Evolutionary conservation across 176 grass and related monocot species (phyloP).

Genomic region (Carex kokanica): DNA sequence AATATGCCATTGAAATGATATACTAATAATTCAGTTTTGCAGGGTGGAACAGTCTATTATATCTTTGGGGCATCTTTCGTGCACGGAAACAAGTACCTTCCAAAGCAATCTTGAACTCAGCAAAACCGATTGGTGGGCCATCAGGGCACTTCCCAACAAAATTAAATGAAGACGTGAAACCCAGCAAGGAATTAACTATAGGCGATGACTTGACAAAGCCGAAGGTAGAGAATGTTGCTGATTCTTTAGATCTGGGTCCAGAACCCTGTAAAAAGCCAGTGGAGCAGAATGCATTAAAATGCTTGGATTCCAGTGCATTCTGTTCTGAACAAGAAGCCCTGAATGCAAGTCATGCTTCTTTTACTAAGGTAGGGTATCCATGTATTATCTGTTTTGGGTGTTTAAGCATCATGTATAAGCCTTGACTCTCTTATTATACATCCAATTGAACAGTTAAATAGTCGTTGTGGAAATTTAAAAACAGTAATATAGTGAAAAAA

Average conservation of each 20-base stretch:
- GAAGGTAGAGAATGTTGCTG: constrained; percentile 37
- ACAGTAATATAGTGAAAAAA: background rate
- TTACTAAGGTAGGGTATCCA: constrained; percentile 3
- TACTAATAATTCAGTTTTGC: constrained; percentile 31
- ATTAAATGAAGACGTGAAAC: constrained; percentile 61
- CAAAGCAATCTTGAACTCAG: constrained; percentile 17
- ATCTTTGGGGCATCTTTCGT: constrained; percentile 86
- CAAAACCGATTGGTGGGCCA: constrained; percentile 30
- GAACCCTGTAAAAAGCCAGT: background rate
- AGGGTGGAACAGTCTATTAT: constrained; percentile 94
- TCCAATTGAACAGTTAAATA: background rate
- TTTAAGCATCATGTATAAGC: background rate
- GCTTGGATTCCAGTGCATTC: background rate
- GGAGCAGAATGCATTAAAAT: background rate
- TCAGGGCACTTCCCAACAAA: constrained; percentile 43
- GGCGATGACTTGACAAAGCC: constrained; percentile 21
- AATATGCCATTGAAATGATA: constrained; percentile 19
- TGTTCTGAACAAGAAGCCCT: background rate
- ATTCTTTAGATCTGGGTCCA: constrained; percentile 3
- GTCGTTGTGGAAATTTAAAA: background rate
- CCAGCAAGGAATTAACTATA: constrained; percentile 44
- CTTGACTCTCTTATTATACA: background rate
- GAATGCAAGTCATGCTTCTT: constrained; percentile 6
- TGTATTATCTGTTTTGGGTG: background rate
- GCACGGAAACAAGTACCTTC: constrained; percentile 35